Base-by-base conservation (phyloP, 106 monocot genomes). In the Dioscorea zingiberensis region DNA sequence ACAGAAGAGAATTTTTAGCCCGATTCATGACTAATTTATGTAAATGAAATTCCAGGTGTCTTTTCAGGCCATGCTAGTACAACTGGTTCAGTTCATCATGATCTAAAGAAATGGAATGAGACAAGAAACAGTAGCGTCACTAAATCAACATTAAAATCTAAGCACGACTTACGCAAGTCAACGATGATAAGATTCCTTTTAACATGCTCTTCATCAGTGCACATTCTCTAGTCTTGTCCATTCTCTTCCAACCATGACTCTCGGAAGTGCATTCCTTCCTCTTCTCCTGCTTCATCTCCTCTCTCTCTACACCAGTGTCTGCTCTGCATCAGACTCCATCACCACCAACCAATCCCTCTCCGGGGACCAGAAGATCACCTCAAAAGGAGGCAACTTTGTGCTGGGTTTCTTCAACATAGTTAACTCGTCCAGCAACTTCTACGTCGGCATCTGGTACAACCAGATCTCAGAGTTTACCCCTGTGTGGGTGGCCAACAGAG, bases 401-500 rank as follows among this genome's bases (percentile, higher is more conserved):
- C 45, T 64, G 3, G 64, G 63, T 16, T 63, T 63, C 44, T 63
- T 63, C 45, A 23, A 15, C 17, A 18, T 2, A 16, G 18, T 0
- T 24, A 56, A 56, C 56, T 56, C 56, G 6, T 62, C 62, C 38
- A 7, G 13, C 19, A 64, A 24, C 11, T 23, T 2, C 21, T 64
- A 64, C 47, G 9, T 64, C 21, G 64, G 64, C 64, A 64, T 64
- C 24, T 64, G 73, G 69, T 62, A 68, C 78, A 54, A 49, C 56
- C 66, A 51, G 26, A 63, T 79, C 71, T 62, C 83, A 22, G 22
- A 18, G 28, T 30, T 32, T 18, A 84, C 78, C 25, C 47, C 70
- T 10, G 68, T 76, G 18, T 78, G 83, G 83, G 65, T 84, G 4
- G 75, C 71, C 8, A 83, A 78, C 71, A 65, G 83, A 51, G 83